Conservation (phyloP, 192 early-diverging fungal genomes). For the Coemansia sp. region DNA sequence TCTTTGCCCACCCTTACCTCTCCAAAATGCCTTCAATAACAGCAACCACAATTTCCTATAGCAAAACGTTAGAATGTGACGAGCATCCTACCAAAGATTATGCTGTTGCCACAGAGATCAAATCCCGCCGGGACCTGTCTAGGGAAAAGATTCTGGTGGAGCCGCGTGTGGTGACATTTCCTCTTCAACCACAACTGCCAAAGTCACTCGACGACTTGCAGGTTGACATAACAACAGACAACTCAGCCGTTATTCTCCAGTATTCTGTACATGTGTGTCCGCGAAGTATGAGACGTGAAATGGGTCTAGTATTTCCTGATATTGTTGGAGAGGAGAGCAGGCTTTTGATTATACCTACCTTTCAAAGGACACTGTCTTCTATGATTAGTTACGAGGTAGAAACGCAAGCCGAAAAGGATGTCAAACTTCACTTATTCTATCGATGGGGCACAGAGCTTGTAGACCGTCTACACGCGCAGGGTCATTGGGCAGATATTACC, state of each 20-base stretch:
- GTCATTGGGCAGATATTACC: constrained; percentile 87
- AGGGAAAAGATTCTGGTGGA: constrained; percentile 15
- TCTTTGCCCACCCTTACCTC: not conserved
- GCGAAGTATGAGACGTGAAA: constrained; percentile 62
- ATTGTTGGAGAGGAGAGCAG: constrained; percentile 45
- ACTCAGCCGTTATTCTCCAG: constrained; percentile 17
- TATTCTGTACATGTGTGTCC: constrained; percentile 54
- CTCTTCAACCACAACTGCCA: constrained; percentile 21
- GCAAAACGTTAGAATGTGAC: not conserved
- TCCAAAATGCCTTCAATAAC: constrained; percentile 18
- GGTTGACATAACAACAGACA: constrained; percentile 17
- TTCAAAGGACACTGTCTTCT: constrained; percentile 73
- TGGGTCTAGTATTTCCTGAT: constrained; percentile 71
- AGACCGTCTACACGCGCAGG: constrained; percentile 53
- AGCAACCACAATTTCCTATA: not conserved
- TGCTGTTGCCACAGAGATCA: not conserved
- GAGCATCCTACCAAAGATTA: not conserved
- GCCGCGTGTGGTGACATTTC: constrained; percentile 26
- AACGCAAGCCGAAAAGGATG: constrained; percentile 78
- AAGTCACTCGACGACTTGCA: constrained; percentile 17
- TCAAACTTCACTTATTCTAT: constrained; percentile 79
- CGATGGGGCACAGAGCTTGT: constrained; percentile 66
- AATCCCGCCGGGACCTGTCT: not conserved
- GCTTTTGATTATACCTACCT: constrained; percentile 76
- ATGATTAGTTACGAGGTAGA: constrained; percentile 71